phyloP scores from a whole-genome alignment of 345 rosid genomes.

The Eutrema heterophyllum region DNA sequence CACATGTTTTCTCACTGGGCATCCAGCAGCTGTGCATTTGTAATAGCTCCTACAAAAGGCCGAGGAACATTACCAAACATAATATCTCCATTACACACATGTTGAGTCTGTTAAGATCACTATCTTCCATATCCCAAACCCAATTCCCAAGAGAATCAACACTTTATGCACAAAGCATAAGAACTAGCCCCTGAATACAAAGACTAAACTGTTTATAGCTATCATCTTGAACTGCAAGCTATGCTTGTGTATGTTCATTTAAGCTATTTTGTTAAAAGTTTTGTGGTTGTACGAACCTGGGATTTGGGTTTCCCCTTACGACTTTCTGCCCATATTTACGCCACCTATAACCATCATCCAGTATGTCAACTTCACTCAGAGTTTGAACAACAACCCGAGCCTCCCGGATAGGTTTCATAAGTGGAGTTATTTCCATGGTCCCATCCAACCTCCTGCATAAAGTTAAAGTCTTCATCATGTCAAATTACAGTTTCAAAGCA shows the following conservation, averaged over 20 bases:
- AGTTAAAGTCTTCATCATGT: slow-evolving; percentile 16
- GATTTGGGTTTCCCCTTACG: slow-evolving; percentile 97
- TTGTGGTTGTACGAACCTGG: slow-evolving; percentile 49
- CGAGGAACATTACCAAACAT: not conserved
- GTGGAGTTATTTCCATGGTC: slow-evolving; percentile 69
- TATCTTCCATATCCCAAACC: not conserved
- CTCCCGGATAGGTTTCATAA: slow-evolving; percentile 94
- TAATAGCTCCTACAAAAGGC: slow-evolving; percentile 80
- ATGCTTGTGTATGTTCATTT: not conserved
- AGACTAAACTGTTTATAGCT: not conserved
- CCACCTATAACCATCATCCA: slow-evolving; percentile 98
- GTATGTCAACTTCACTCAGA: slow-evolving; percentile 90
- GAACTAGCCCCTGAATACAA: not conserved
- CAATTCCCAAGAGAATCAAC: not conserved
- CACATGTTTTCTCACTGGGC: slow-evolving; percentile 96
- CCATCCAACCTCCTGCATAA: slow-evolving; percentile 80
- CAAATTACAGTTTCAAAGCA: not conserved
- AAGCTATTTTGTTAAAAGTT: not conserved
- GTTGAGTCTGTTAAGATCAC: not conserved
- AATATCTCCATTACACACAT: not conserved
- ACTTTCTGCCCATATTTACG: slow-evolving; percentile 99
- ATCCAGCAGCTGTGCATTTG: slow-evolving; percentile 91
- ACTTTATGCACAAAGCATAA: not conserved
- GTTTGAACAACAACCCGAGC: slow-evolving; percentile 99
- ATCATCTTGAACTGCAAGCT: slow-evolving; percentile 6